phyloP scores from a whole-genome alignment of 2,329 filamentous ascomycete genomes.

The Curvularia hawaiiensis region DNA sequence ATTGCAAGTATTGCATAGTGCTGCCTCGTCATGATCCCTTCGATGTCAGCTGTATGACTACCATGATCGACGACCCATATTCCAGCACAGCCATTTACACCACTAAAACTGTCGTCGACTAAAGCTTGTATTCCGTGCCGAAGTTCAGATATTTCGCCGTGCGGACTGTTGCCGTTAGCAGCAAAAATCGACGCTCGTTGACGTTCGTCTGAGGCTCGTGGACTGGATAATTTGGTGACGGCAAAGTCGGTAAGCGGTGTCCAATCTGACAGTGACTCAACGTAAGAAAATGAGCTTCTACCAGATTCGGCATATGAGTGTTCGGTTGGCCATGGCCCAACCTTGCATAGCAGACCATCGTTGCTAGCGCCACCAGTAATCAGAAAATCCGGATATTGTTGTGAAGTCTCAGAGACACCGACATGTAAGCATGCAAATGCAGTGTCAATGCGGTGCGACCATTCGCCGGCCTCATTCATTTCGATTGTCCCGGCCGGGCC shows the following conservation, averaged over 20 bases:
- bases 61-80: conserved; percentile 47
- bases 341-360: conserved; percentile 76
- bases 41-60: conserved; percentile 33
- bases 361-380: conserved; percentile 80
- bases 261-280: conserved; percentile 69
- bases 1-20: conserved; percentile 46
- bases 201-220: conserved; percentile 26
- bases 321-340: conserved; percentile 52
- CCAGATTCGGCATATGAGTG: conserved; percentile 57
- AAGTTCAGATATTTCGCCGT: conserved; percentile 52
- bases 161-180: conserved; percentile 51
- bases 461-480: conserved; percentile 56
- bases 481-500: conserved; percentile 48
- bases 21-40: conserved; percentile 30
- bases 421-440: conserved; percentile 76
- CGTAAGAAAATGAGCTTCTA: conserved; percentile 50
- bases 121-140: conserved; percentile 50
- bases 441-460: conserved; percentile 75
- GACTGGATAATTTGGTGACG: conserved; percentile 34
- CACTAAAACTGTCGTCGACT: conserved; percentile 35
- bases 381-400: conserved; percentile 74
- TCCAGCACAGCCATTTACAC: conserved; percentile 41
- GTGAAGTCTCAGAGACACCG: conserved; percentile 50
- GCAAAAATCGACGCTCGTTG: conserved; percentile 42
- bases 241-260: conserved; percentile 58